A percentile compares a stretch with the other conserved stretches of the same genome.
Evolutionary conservation across 73 alveolate species (phyloP).

Genomic region (Stentor coeruleus): DNA sequence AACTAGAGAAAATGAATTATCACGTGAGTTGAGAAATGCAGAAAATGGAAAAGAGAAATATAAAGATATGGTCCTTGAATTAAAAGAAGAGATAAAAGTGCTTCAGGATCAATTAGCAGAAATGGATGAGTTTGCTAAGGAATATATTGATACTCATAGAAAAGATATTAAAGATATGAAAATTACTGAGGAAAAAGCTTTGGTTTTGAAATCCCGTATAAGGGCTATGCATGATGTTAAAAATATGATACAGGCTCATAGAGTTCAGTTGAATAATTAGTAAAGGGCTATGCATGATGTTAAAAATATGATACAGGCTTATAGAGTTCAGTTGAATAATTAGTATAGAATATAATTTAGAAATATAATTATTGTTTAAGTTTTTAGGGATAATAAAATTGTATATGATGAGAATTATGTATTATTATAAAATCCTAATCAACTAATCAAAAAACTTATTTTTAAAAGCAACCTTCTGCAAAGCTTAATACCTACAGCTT

Average conservation of each 20-base stretch:
- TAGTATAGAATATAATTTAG: not conserved
- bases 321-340: not conserved
- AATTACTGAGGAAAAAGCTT: not conserved
- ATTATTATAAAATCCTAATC: too few relatives aligned
- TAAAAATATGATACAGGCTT: constrained; percentile 2
- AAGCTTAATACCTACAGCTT: too few relatives aligned
- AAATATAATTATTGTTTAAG: not conserved
- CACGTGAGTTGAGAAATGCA: not conserved
- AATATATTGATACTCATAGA: not conserved
- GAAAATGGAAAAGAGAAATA: constrained; percentile 13
- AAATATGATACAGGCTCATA: constrained; percentile 18
- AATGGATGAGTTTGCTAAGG: not conserved
- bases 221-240: constrained; percentile 4
- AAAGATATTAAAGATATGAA: not conserved
- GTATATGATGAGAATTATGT: too few relatives aligned
- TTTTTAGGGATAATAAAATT: too few relatives aligned
- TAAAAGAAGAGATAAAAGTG: not conserved
- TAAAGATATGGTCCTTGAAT: not conserved
- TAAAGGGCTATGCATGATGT: constrained; percentile 1
- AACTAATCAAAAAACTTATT: too few relatives aligned
- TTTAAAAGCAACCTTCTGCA: too few relatives aligned
- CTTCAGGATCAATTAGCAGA: constrained; percentile 3
- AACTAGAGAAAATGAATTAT: not conserved
- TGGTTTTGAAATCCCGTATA: not conserved
- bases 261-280: not conserved